phyloP scores from a whole-genome alignment of 179 eudicot species.

The Amaranthus tricolor region DNA sequence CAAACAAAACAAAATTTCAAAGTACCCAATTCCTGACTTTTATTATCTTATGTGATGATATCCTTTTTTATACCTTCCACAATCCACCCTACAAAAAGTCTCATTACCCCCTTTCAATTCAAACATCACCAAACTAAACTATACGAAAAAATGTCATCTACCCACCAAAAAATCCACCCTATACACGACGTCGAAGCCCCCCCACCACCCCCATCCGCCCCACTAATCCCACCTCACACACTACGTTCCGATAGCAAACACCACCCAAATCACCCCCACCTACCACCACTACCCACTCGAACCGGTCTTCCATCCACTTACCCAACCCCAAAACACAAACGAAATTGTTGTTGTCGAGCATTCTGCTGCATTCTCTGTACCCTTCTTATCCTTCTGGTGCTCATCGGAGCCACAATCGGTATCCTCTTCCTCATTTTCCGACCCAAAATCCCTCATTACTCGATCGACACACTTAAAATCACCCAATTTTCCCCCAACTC shows the following conservation, averaged over 20 bases:
- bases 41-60: background rate
- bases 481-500: constrained; percentile 42
- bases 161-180: constrained; percentile 64
- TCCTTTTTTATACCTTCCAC: constrained; percentile 9
- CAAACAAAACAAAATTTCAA: constrained; percentile 23
- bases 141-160: constrained; percentile 11
- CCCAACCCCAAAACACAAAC: constrained; percentile 42
- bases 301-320: constrained; percentile 37
- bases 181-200: constrained; percentile 52
- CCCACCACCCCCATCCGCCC: constrained; percentile 41
- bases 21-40: constrained; percentile 28
- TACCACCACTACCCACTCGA: constrained; percentile 25
- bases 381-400: constrained; percentile 38
- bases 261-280: constrained; percentile 28
- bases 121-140: background rate
- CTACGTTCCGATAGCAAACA: constrained; percentile 39
- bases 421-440: constrained; percentile 60
- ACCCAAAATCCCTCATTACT: constrained; percentile 75
- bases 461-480: constrained; percentile 52
- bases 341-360: constrained; percentile 46
- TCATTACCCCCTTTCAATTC: background rate
- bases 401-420: constrained; percentile 50
- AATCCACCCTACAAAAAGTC: background rate
- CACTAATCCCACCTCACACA: constrained; percentile 44
- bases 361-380: constrained; percentile 53